Conservation (phyloP, 345 rosid genomes). For the Clarkia xantiana region DNA sequence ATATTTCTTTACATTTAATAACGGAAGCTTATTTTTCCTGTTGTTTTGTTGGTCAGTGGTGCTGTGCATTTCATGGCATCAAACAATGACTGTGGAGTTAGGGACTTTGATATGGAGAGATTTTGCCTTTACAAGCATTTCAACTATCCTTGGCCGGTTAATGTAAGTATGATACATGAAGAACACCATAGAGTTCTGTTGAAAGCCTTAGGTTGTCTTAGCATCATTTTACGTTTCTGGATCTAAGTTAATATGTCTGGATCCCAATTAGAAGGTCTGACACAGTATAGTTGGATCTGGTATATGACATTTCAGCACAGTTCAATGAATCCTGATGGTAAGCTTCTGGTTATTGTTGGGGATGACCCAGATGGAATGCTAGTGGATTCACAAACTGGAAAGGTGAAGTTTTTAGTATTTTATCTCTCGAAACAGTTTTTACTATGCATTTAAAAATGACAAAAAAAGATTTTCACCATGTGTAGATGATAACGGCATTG, state of each 20-base stretch:
- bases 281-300: background rate
- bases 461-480: conserved; percentile 1
- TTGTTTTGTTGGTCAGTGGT: conserved; percentile 28
- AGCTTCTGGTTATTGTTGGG: conserved; percentile 51
- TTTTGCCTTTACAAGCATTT: conserved; percentile 48
- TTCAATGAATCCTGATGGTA: conserved; percentile 64
- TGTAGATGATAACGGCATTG: conserved; percentile 28
- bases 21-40: conserved; percentile 2
- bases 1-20: background rate
- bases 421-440: conserved; percentile 1
- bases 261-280: no score
- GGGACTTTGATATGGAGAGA: conserved; percentile 77
- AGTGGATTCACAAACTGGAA: conserved; percentile 51
- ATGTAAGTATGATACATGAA: conserved; percentile 24
- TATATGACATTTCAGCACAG: conserved; percentile 32
- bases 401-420: conserved; percentile 24
- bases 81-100: conserved; percentile 64
- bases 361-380: conserved; percentile 56
- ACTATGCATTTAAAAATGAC: background rate
- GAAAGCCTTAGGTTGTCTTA: no score
- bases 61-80: conserved; percentile 67
- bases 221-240: no score
- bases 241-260: no score
- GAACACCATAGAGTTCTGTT: no score
- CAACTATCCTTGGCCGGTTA: conserved; percentile 62